Base-by-base conservation (phyloP, 2,329 filamentous ascomycete species). In the Podosphaera aphanis region DNA sequence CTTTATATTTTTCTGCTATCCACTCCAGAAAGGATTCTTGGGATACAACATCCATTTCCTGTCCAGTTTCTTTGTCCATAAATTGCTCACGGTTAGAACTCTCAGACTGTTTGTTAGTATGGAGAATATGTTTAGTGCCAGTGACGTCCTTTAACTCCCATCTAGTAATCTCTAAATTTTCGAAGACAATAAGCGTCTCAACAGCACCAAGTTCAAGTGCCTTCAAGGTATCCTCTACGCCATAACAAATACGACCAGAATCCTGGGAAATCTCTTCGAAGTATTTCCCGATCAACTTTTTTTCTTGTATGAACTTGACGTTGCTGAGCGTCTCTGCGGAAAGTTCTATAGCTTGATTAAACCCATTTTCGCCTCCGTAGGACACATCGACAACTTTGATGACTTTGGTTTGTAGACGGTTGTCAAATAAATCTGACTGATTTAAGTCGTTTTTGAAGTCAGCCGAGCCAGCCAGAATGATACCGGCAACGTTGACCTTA, bases 391-490 rank as follows among this genome's bases (percentile, higher is more conserved):
- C 92, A 39, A 98, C 83, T 68, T 98, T 98, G 73, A 98, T 95
- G 59, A 98, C 90, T 72, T 98, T 98, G 61, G 76, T 68, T 57
- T 83, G 77, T 47, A 98, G 73, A 63, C 90, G 86, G 59, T 78
- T 73, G 63, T 98, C 90, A 63, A 98, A 98, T 71, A 98, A 72
- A 64, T 98, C 90, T 49, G 90, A 95, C 58, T 83, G 83, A 66
- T 95, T 95, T 46, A 98, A 71, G 60, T 98, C 90, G 66, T 93
- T 95, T 71, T 98, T 98, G 79, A 98, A 98, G 65, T 98, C 90
- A 60, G 90, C 90, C 29, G 85, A 93, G 70, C 90, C 90, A 52
- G 90, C 90, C 52, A 98, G 73, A 61, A 98, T 92, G 50, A 98
- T 67, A 58, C 90, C 92, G 49, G 83, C 85, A 43, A 95, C 88